Evolutionary conservation across 129 eudicot genomes (phyloP).

Genomic region (Silybum marianum): DNA sequence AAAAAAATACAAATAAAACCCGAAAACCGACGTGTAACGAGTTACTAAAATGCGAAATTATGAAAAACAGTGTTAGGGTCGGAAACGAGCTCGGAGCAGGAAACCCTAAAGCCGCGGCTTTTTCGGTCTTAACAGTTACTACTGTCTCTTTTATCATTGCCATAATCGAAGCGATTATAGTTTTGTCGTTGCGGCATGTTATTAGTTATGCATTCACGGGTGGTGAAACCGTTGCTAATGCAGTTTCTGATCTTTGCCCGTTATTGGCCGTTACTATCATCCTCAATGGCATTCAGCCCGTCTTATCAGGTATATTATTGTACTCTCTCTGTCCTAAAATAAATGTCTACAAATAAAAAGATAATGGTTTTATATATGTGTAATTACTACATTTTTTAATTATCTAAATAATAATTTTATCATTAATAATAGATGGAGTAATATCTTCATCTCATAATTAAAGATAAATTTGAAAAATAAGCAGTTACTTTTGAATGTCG

Average conservation of each 20-base stretch:
- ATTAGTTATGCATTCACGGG: constrained; percentile 78
- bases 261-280: constrained; percentile 69
- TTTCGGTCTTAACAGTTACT: constrained; percentile 70
- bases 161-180: constrained; percentile 43
- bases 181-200: constrained; percentile 55
- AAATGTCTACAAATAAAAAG: not conserved
- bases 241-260: constrained; percentile 88
- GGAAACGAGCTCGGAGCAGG: constrained; percentile 95
- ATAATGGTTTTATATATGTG: not conserved
- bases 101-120: constrained; percentile 78
- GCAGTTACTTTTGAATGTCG: too few species aligned
- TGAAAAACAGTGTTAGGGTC: constrained; percentile 73
- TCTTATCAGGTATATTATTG: constrained; percentile 67
- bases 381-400: not conserved
- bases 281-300: constrained; percentile 89
- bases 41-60: not conserved
- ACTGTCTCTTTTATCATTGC: constrained; percentile 56
- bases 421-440: not conserved
- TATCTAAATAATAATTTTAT: not conserved
- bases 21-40: not conserved
- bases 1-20: not conserved
- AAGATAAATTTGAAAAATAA: not conserved
- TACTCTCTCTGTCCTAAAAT: not conserved
- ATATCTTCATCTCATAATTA: not conserved
- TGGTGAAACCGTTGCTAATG: constrained; percentile 66